Percentiles rank a stretch among this genome's conserved stretches.
These are phyloP conservation scores for Cladophialophora chaetospira DNA, from an alignment of 2,329 filamentous ascomycete genomes.

Conservation along the genomic window DNA sequence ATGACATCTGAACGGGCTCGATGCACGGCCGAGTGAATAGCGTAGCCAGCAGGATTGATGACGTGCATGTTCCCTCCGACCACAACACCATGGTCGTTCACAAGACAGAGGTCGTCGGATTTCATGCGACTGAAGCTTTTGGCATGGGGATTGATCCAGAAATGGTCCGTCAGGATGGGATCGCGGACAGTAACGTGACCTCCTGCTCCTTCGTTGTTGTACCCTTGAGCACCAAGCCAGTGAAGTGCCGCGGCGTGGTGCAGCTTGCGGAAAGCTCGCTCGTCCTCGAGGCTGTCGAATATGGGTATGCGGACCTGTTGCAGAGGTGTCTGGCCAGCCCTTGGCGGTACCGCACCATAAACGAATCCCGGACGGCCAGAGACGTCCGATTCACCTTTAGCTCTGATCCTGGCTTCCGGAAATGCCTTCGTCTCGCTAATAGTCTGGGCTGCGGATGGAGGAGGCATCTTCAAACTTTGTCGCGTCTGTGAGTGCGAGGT, in stretches of 20 bases:
- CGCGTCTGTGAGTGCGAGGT: too few relatives aligned
- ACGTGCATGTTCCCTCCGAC: conserved; percentile 48
- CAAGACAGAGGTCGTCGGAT: conserved; percentile 65
- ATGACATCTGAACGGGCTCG: conserved; percentile 56
- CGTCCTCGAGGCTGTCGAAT: conserved; percentile 26
- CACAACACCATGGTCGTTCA: conserved; percentile 63
- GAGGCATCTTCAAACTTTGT: too few relatives aligned
- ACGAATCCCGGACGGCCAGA: too few relatives aligned
- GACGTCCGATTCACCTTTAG: too few relatives aligned
- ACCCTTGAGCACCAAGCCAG: conserved; percentile 35
- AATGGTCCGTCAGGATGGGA: conserved; percentile 60
- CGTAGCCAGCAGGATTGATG: conserved; percentile 50
- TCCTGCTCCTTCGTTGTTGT: conserved; percentile 57
- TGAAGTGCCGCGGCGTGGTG: conserved; percentile 46
- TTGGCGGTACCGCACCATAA: too few relatives aligned
- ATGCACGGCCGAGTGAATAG: conserved; percentile 57
- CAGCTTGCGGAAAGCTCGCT: conserved; percentile 29
- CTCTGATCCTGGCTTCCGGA: too few relatives aligned
- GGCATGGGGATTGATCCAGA: conserved; percentile 70
- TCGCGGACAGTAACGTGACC: conserved; percentile 65
- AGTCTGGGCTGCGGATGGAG: too few relatives aligned
- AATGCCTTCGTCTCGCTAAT: too few relatives aligned
- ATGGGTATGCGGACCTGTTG: too few relatives aligned
- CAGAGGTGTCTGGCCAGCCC: too few relatives aligned
- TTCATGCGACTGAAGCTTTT: conserved; percentile 64